Base-by-base conservation (phyloP, 352 stramenopile species). In the Globisporangium yorkense region DNA sequence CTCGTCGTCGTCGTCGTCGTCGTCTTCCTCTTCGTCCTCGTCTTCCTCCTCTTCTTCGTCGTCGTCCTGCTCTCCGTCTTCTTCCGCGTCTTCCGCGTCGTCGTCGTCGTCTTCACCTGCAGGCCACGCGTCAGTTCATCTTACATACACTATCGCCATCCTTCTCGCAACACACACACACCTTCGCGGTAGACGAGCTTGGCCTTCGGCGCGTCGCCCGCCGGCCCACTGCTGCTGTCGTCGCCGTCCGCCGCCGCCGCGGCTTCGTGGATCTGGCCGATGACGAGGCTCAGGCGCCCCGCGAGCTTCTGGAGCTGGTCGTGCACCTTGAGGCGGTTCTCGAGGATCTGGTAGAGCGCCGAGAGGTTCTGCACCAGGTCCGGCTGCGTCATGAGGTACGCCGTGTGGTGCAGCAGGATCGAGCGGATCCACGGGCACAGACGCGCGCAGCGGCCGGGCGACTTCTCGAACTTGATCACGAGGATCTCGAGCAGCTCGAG, bases 361-460 rank as follows among this genome's bases (percentile, higher is more conserved):
- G 80, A 89, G 16, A 94, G 73, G 64, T 75, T 88, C 52, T 88
- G 71, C 57, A 94, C 82, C 16, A 94, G 72, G 64, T 93, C 78
- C 15, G 85, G 85, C 63, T 93, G 82, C 43, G 80, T 85, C 65
- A 94, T 83, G 18, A 94, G 57, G 67, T 91, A 94, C 40, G 83
- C 81, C 60, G 85, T 93, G 73, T 94, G 85, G 70, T 91, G 80
- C 41, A 93, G 68, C 53, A 94, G 56, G 29, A 93, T 76, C 47
- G 82, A 75, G 57, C 84, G 84, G 61, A 94, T 83, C 85, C 85
- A 94, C 53, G 80, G 77, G 54, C 81, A 94, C 56, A 94, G 70
- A 7, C 80, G 81, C 21, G 75, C 72, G 67, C 86, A 91, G 15
- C 85, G 85, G n/a, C 68, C 84, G 0, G 85, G 85, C 27, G 71